Conservation (phyloP, 495 filamentous ascomycete genomes). For the Penicillium turbatum region DNA sequence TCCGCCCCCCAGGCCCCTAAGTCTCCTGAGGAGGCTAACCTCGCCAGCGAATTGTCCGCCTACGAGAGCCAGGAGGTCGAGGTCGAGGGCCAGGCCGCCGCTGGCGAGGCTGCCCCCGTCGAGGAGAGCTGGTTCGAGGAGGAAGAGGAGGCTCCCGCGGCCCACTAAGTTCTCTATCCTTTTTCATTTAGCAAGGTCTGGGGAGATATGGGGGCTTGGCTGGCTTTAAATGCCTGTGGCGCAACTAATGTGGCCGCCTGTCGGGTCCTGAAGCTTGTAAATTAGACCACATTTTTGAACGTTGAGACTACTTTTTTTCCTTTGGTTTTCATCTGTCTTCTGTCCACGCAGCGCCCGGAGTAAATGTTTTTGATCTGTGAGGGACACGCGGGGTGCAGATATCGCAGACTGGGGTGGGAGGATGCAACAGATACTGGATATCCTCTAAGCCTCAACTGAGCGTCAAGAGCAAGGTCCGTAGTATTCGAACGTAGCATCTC, state of each 20-base stretch:
- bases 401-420: neutral
- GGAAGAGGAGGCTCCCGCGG: conserved; percentile 51
- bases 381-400: neutral
- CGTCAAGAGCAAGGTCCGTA: neutral
- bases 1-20: conserved; percentile 66
- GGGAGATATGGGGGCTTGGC: conserved; percentile 29
- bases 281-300: conserved; percentile 44
- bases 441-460: neutral
- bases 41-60: conserved; percentile 81
- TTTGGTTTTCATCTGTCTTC: neutral
- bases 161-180: conserved; percentile 37
- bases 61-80: conserved; percentile 93
- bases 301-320: conserved; percentile 29
- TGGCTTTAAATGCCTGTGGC: conserved; percentile 21
- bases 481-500: neutral
- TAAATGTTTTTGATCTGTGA: neutral
- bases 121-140: conserved; percentile 74
- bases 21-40: conserved; percentile 87
- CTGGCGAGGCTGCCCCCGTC: conserved; percentile 51
- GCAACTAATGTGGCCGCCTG: conserved; percentile 27
- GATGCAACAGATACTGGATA: neutral
- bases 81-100: conserved; percentile 75
- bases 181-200: conserved; percentile 30
- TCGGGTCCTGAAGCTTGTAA: conserved; percentile 43
- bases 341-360: neutral